phyloP scores from a whole-genome alignment of 345 rosid genomes.

The Syzygium oleosum region DNA sequence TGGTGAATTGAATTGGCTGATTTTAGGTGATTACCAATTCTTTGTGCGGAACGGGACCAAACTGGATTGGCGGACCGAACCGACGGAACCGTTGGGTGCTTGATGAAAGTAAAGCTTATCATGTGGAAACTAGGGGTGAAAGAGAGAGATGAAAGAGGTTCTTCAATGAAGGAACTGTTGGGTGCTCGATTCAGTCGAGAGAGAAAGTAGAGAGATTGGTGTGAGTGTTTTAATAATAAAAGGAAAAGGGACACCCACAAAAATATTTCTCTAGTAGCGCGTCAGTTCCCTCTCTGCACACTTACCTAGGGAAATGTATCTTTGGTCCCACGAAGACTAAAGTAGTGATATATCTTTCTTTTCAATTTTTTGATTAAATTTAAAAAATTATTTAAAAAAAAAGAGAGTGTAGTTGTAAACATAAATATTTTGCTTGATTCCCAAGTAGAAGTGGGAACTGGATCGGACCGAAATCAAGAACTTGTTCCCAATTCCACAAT shows the following conservation, averaged over 20 bases:
- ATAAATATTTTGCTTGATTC: too few relatives aligned
- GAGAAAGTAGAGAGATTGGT: neutral
- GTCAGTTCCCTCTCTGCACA: neutral
- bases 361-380: neutral
- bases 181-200: neutral
- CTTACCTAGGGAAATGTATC: neutral
- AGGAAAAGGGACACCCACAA: neutral
- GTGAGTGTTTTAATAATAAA: neutral
- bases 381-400: too few relatives aligned
- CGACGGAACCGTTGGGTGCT: too few relatives aligned
- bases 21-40: fast-evolving
- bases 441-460: too few relatives aligned
- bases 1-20: fast-evolving
- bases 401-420: fast-evolving
- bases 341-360: neutral
- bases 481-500: neutral
- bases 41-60: too few relatives aligned
- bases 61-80: neutral
- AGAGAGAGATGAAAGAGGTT: too few relatives aligned
- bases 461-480: fast-evolving
- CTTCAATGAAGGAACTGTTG: too few relatives aligned
- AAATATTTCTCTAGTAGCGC: too few relatives aligned
- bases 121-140: neutral
- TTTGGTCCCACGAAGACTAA: neutral
- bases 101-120: neutral